Evolutionary conservation across 2,329 filamentous ascomycete genomes (phyloP), one percentile per base, ranked within the genome.

Genomic region (Fusarium torulosum): DNA sequence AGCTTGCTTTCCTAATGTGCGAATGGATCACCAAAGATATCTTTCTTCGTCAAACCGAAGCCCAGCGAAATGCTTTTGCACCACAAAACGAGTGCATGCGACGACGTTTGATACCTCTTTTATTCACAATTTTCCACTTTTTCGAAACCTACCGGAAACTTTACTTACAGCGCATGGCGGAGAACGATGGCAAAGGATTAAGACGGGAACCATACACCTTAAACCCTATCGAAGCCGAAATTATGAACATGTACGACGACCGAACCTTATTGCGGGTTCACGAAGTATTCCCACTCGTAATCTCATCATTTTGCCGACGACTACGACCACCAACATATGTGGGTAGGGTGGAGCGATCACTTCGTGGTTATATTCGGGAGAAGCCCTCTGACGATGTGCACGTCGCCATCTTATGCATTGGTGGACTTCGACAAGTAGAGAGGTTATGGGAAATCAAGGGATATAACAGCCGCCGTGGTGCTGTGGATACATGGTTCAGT

Each of bases 51-150:
- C 85, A 82, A 19, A 87, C 86, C 1, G 85, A 86, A 60, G 76
- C 81, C 6, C 83, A 88, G 72, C 82, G 81, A 58, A 74, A 76
- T 20, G 86, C 88, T 46, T 90, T 90, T 69, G 85, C 86, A 19
- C 83, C 86, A 1, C 87, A 90, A 72, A 81, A 83, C 64, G 85
- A 88, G 75, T 83, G 88, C 15, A 90, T 90, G 88, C 85, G 87
- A 46, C 85, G 87, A 62, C 83, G 88, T 49, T 78, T 90, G 10
- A 88, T 89, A 55, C 88, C 88, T 2, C 75, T 90, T 9, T 80
- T 90, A 17, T 90, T 90, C 67, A 89, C 87, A 14, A 80, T 89
- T 23, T 90, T 90, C 67, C 88, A 90, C 74, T 90, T 90, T 72
- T 90, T 90, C 73, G 88, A 90, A 74, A 88, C 82, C 1, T 90